Conservation (phyloP, 768 basidiomycete genomes). For the Cystobasidium ongulense region DNA sequence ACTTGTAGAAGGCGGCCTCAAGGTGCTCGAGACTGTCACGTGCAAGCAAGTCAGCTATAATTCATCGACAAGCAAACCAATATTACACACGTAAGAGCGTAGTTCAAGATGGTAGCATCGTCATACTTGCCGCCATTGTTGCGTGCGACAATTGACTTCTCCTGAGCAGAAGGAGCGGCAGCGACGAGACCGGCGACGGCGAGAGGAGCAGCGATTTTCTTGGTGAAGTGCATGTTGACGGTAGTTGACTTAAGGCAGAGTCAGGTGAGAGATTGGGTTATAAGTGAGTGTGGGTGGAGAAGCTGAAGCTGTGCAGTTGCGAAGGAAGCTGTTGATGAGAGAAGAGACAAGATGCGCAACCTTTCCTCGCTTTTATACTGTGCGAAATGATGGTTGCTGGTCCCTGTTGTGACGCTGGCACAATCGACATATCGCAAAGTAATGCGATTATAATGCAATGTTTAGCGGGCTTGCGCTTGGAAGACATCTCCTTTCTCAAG, state of each 20-base stretch:
- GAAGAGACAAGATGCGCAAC: background rate
- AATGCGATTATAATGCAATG: background rate
- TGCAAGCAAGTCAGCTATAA: background rate
- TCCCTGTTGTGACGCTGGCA: background rate
- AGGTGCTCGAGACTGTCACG: conserved; percentile 45
- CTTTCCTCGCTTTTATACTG: background rate
- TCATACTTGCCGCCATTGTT: conserved; percentile 19
- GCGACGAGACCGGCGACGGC: conserved; percentile 23
- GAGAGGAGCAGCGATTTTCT: conserved; percentile 32
- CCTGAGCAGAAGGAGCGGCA: conserved; percentile 21
- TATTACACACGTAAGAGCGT: conserved; percentile 33
- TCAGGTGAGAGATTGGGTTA: background rate
- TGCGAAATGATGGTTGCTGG: too few species aligned
- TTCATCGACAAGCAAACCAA: background rate
- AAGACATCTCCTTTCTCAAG: too few species aligned
- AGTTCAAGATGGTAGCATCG: conserved; percentile 37
- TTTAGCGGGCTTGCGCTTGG: background rate
- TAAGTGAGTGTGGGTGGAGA: background rate
- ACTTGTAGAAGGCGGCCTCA: conserved; percentile 44
- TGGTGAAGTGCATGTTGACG: conserved; percentile 32
- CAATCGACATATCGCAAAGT: background rate
- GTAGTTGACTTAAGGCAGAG: too few species aligned
- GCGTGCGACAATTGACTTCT: conserved; percentile 30
- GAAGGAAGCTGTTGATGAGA: background rate
- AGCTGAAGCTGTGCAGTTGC: background rate